phyloP scores from a whole-genome alignment of 2,329 filamentous ascomycete species.

The Fusarium sp. region DNA sequence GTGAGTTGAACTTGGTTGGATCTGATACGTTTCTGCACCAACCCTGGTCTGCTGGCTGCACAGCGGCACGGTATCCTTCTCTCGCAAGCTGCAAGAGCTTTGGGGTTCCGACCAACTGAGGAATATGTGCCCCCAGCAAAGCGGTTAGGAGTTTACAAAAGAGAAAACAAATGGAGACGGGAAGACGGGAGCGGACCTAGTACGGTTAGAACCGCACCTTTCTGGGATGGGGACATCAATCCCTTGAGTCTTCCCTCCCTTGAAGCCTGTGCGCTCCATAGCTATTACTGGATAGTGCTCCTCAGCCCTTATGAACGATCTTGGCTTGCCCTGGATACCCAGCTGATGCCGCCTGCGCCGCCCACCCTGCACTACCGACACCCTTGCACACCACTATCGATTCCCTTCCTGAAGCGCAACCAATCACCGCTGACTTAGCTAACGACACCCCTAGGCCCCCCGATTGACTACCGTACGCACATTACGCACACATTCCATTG shows the following conservation, averaged over 20 bases:
- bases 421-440: constrained; percentile 44
- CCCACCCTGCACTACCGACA: constrained; percentile 46
- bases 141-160: constrained; percentile 29
- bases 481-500: constrained; percentile 45
- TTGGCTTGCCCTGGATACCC: constrained; percentile 41
- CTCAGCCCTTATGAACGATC: constrained; percentile 36
- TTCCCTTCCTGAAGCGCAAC: constrained; percentile 21
- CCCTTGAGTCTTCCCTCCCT: constrained; percentile 35
- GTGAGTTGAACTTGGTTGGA: constrained; percentile 28
- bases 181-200: constrained; percentile 48
- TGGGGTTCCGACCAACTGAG: constrained; percentile 7
- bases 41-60: constrained; percentile 1
- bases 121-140: constrained; percentile 20
- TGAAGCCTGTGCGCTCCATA: constrained; percentile 31
- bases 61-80: background rate
- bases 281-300: constrained; percentile 31
- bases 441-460: constrained; percentile 40
- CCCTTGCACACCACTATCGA: constrained; percentile 49
- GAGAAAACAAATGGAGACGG: constrained; percentile 47
- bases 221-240: constrained; percentile 29
- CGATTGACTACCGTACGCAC: constrained; percentile 39
- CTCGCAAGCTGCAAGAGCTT: constrained; percentile 3
- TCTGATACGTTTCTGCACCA: constrained; percentile 13
- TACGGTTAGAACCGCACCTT: constrained; percentile 48
- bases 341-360: constrained; percentile 47